Percentiles rank a stretch among this genome's conserved stretches.
phyloP scores from a whole-genome alignment of 2,329 filamentous ascomycete species.

The Pseudogymnoascus sp. region DNA sequence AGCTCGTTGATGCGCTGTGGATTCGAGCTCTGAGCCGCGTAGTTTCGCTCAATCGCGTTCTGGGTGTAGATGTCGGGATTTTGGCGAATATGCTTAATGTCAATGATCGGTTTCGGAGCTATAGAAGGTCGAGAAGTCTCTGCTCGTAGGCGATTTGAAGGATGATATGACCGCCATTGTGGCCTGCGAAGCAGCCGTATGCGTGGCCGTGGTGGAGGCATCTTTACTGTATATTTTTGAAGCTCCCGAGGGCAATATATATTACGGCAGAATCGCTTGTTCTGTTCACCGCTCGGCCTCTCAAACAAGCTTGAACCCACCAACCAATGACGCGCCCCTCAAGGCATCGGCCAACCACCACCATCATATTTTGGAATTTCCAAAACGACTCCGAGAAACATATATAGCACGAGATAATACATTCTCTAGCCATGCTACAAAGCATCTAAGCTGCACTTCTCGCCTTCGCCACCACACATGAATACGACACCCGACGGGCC shows the following conservation, averaged over 20 bases:
- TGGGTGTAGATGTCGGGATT: constrained; percentile 72
- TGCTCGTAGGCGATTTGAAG: constrained; percentile 17
- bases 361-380: constrained; percentile 6
- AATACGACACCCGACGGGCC: constrained; percentile 19
- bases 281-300: neutral
- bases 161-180: constrained; percentile 18
- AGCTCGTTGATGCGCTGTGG: constrained; percentile 49
- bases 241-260: neutral
- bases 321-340: constrained; percentile 1
- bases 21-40: constrained; percentile 48
- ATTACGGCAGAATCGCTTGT: neutral
- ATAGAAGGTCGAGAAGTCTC: constrained; percentile 45
- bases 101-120: constrained; percentile 70
- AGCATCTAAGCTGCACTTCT: constrained; percentile 24
- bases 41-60: constrained; percentile 83
- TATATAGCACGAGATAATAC: neutral
- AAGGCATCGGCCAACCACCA: constrained; percentile 4
- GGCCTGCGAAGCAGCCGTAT: neutral
- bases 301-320: neutral
- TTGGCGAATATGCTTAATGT: constrained; percentile 84
- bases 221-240: constrained; percentile 3
- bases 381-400: neutral
- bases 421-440: constrained; percentile 10
- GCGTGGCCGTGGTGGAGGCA: neutral
- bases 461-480: constrained; percentile 31